These are phyloP conservation scores for Fusarium oligoseptatum DNA, from an alignment of 2,329 filamentous ascomycete genomes.

Conservation along the genomic window DNA sequence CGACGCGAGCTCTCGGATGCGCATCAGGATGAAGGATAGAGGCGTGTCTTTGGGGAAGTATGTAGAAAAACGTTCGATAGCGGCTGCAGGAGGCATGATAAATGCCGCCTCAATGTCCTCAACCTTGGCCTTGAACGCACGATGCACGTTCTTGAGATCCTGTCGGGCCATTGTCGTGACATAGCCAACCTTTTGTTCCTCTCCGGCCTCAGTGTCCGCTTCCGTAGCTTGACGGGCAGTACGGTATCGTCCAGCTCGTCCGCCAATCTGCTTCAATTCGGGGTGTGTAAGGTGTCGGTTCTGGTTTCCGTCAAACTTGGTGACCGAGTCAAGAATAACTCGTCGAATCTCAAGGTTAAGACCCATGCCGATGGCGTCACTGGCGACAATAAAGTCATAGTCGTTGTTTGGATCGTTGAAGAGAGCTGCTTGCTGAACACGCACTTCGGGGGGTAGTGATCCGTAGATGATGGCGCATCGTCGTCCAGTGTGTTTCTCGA, in stretches of 20 bases:
- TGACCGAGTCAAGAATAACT: constrained; percentile 84
- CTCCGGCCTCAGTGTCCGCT: constrained; percentile 19
- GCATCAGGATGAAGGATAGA: constrained; percentile 84
- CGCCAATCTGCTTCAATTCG: constrained; percentile 94
- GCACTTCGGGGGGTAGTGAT: constrained; percentile 89
- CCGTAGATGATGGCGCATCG: constrained; percentile 96
- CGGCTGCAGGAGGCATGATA: constrained; percentile 77
- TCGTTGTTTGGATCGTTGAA: constrained; percentile 98
- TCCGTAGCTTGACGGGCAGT: constrained; percentile 62
- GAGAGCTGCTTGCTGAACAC: constrained; percentile 88
- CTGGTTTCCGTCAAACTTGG: constrained; percentile 76
- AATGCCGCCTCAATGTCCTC: constrained; percentile 78
- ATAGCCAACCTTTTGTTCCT: constrained; percentile 69
- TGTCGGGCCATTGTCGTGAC: constrained; percentile 82
- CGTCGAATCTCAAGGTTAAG: constrained; percentile 93
- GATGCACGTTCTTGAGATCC: constrained; percentile 74
- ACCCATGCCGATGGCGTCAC: constrained; percentile 97
- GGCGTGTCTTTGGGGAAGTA: constrained; percentile 87
- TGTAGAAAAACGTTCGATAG: constrained; percentile 81
- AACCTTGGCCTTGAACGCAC: constrained; percentile 74
- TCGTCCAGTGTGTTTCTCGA: constrained; percentile 81
- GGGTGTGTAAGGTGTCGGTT: constrained; percentile 74
- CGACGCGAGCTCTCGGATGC: constrained; percentile 77
- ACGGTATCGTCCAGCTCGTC: constrained; percentile 88
- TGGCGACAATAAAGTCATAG: constrained; percentile 94